A percentile compares a stretch with the other conserved stretches of the same genome.
Conservation (phyloP, 805 yeast genomes). For the Candida nitratophila region DNA sequence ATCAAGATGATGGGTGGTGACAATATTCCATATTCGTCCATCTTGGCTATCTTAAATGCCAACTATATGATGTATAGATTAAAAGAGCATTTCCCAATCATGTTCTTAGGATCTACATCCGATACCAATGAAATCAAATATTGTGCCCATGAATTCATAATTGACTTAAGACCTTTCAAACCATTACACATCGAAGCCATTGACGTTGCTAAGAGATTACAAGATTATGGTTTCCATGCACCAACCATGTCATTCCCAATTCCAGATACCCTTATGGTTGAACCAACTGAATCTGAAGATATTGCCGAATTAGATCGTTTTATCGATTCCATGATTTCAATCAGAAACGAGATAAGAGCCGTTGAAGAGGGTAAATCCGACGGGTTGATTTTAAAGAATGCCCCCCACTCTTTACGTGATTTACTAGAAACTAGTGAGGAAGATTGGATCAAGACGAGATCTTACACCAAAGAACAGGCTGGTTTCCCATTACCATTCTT, state of each 20-base stretch:
- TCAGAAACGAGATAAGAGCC: slow-evolving; percentile 73
- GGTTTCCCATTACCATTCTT: slow-evolving; percentile 84
- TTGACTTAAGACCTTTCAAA: slow-evolving; percentile 85
- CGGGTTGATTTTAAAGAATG: slow-evolving; percentile 71
- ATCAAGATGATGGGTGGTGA: slow-evolving; percentile 88
- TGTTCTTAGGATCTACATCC: slow-evolving; percentile 53
- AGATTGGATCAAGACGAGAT: slow-evolving; percentile 72
- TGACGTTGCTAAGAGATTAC: slow-evolving; percentile 93
- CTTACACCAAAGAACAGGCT: slow-evolving; percentile 88
- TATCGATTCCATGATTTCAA: slow-evolving; percentile 77
- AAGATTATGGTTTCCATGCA: slow-evolving; percentile 98
- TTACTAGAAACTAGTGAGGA: slow-evolving; percentile 47
- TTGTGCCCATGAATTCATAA: slow-evolving; percentile 95
- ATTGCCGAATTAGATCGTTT: slow-evolving; percentile 85
- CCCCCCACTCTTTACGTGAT: slow-evolving; percentile 89
- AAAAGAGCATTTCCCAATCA: slow-evolving; percentile 61
- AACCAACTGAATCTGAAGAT: slow-evolving; percentile 95
- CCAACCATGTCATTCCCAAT: slow-evolving; percentile 99
- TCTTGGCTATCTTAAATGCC: slow-evolving; percentile 89
- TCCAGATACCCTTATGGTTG: slow-evolving; percentile 95
- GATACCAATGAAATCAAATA: slow-evolving; percentile 40
- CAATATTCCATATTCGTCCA: slow-evolving; percentile 80
- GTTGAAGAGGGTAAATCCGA: slow-evolving; percentile 58
- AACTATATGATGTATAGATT: slow-evolving; percentile 88
- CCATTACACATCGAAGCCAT: slow-evolving; percentile 82